Percentiles rank a stretch among this genome's conserved stretches.
These are phyloP conservation scores for Cyclostephanos invisitatus DNA, from an alignment of 108 stramenopile species.

Conservation along the genomic window DNA sequence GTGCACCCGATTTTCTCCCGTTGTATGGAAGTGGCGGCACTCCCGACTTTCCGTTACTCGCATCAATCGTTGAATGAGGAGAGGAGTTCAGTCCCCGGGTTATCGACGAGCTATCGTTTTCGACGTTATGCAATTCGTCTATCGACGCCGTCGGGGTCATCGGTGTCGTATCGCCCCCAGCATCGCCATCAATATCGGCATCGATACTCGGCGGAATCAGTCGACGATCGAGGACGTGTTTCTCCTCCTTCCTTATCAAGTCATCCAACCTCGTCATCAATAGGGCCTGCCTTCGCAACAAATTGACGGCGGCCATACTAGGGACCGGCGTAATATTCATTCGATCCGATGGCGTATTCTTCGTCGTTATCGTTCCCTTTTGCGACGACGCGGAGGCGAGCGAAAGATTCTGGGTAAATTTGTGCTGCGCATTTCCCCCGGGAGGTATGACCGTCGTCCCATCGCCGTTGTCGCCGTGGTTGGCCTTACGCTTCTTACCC, in stretches of 20 bases:
- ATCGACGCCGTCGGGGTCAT: not conserved
- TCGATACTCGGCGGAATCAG: not conserved
- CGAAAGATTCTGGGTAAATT: not conserved
- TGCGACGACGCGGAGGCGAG: slow-evolving; percentile 6
- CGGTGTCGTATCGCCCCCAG: not conserved
- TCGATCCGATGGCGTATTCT: not conserved
- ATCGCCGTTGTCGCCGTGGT: not conserved
- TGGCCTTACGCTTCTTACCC: slow-evolving; percentile 1
- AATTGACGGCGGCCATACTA: slow-evolving; percentile 10
- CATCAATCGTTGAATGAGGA: not conserved
- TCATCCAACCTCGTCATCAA: slow-evolving; percentile 1
- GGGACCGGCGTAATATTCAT: not conserved
- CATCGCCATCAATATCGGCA: slow-evolving; percentile 1
- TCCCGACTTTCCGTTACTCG: not conserved
- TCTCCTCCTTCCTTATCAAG: slow-evolving; percentile 4
- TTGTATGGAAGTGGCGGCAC: not conserved
- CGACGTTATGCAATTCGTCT: not conserved
- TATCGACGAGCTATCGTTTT: not conserved
- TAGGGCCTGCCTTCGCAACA: slow-evolving; percentile 2
- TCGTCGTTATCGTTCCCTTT: not conserved
- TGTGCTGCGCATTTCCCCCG: not conserved
- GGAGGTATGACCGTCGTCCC: not conserved
- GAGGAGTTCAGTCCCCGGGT: too few species aligned
- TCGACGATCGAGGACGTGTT: not conserved
- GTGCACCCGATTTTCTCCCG: not conserved